Conservation (phyloP, 371 early-diverging fungal genomes). For the Actinomucor elegans region DNA sequence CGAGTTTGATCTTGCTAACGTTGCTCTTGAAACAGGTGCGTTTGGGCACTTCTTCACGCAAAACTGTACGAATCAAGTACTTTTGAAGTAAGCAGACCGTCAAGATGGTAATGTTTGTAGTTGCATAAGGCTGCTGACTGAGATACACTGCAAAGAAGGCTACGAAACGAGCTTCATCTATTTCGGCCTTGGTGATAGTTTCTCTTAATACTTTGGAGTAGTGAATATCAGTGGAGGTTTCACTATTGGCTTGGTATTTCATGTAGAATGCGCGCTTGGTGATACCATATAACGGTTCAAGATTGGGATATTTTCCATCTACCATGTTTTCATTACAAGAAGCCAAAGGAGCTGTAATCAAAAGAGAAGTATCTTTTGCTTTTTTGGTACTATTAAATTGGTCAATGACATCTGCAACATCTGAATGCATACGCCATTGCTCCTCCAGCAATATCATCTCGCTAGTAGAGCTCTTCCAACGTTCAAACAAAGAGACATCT, state of each 20-base stretch:
- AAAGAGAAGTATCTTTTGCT: not conserved
- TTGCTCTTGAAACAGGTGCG: conserved; percentile 15
- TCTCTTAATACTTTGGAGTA: not conserved
- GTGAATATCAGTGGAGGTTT: not conserved
- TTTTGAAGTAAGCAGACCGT: conserved; percentile 23
- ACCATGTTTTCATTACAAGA: conserved; percentile 23
- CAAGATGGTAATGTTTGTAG: conserved; percentile 19
- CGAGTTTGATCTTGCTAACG: conserved; percentile 8
- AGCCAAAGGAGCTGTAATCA: conserved; percentile 22
- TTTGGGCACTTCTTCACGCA: conserved; percentile 18
- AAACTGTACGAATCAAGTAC: conserved; percentile 12
- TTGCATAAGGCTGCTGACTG: conserved; percentile 28
- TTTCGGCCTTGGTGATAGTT: conserved; percentile 12
- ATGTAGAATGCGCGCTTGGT: conserved; percentile 28
- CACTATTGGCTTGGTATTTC: conserved; percentile 3
- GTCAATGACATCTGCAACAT: conserved; percentile 18
- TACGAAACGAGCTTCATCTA: conserved; percentile 34
- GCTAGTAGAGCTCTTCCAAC: conserved; percentile 35
- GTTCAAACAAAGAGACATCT: conserved; percentile 33
- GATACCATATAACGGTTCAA: conserved; percentile 21
- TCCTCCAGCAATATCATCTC: conserved; percentile 29
- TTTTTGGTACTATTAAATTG: conserved; percentile 15
- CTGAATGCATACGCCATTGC: conserved; percentile 45
- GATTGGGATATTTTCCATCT: conserved; percentile 3
- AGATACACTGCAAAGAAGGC: conserved; percentile 37